Percentiles rank a stretch among this genome's conserved stretches.
Conservation (phyloP, 257 asterid genomes). For the Rubia yunnanensis region DNA sequence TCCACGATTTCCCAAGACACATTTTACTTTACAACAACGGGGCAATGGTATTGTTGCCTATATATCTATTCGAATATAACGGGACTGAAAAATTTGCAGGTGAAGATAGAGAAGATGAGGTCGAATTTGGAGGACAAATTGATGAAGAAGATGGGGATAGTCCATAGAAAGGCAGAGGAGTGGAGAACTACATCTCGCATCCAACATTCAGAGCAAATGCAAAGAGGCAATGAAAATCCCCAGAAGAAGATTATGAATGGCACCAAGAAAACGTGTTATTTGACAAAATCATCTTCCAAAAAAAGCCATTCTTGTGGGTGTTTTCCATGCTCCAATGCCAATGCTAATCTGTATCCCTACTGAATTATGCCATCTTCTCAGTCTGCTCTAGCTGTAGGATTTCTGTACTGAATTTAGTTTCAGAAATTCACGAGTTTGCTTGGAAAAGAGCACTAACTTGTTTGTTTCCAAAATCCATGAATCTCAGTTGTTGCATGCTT, state of each 20-base stretch:
- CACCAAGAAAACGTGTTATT: constrained; percentile 26
- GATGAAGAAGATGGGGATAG: constrained; percentile 88
- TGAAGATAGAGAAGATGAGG: constrained; percentile 89
- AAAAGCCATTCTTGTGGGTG: constrained; percentile 56
- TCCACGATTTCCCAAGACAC: no score
- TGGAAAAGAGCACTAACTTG: neutral
- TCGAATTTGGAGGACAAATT: constrained; percentile 79
- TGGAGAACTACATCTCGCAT: constrained; percentile 67
- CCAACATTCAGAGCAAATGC: constrained; percentile 70
- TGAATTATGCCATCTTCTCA: neutral
- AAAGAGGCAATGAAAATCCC: constrained; percentile 29
- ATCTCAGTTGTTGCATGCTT: neutral
- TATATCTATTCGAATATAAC: no score
- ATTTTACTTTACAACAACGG: no score
- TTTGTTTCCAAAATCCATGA: neutral
- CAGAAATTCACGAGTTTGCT: neutral
- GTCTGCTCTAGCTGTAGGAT: neutral
- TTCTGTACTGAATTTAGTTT: neutral
- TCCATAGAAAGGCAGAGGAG: constrained; percentile 90
- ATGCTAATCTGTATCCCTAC: constrained; percentile 24
- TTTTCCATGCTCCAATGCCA: constrained; percentile 53
- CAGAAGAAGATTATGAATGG: neutral
- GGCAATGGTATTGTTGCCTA: no score
- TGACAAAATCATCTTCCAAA: constrained; percentile 18
- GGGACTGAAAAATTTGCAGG: no score